Evolutionary conservation across 768 basidiomycete species (phyloP).

Genomic region (Holtermanniella nyarrowii): DNA sequence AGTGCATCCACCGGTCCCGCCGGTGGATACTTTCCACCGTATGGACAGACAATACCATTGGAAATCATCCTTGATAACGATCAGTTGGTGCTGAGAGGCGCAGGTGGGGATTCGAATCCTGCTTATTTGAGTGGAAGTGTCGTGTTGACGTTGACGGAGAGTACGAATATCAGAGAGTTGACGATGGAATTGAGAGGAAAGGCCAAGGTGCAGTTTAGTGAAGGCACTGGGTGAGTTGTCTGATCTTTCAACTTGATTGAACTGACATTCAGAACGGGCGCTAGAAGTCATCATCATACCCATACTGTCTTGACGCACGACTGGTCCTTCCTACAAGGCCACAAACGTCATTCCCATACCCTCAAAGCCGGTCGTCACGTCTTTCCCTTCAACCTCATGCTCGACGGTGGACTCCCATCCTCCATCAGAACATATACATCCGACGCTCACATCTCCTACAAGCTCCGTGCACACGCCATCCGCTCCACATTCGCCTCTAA

Average conservation of each 20-base stretch:
- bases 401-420: conserved; percentile 78
- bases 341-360: conserved; percentile 66
- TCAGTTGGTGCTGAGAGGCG: conserved; percentile 61
- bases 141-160: conserved; percentile 65
- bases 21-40: background rate
- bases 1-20: too few relatives aligned
- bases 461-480: conserved; percentile 72
- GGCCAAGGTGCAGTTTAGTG: conserved; percentile 54
- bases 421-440: conserved; percentile 50
- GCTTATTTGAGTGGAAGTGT: conserved; percentile 70
- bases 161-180: conserved; percentile 69
- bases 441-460: conserved; percentile 66
- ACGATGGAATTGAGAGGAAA: conserved; percentile 77
- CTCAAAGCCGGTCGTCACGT: conserved; percentile 90
- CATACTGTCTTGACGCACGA: conserved; percentile 65
- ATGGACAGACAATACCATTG: conserved; percentile 37
- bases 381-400: conserved; percentile 81
- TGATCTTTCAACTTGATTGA: background rate
- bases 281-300: conserved; percentile 40
- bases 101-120: conserved; percentile 71
- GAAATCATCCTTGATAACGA: conserved; percentile 69
- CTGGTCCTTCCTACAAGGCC: conserved; percentile 85
- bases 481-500: conserved; percentile 65
- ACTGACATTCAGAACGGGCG: conserved; percentile 10
- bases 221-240: conserved; percentile 28